Conservation (phyloP, 2,329 filamentous ascomycete genomes). For the Neodidymelliopsis sp. region DNA sequence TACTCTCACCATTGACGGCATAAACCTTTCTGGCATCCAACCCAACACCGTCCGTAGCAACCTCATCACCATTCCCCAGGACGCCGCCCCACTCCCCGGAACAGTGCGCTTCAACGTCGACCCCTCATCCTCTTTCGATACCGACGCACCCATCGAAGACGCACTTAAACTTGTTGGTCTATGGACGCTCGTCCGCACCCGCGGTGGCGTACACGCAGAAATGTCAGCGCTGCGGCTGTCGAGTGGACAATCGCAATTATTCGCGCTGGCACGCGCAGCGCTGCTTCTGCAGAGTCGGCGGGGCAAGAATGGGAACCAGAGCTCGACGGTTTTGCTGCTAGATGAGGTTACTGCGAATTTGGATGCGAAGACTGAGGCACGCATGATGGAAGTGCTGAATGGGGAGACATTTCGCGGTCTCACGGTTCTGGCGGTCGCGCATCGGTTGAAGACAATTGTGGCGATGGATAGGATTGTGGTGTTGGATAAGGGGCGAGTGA, state of each 20-base stretch:
- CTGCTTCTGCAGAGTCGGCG: constrained; percentile 37
- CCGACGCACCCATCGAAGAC: constrained; percentile 32
- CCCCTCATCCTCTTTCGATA: neutral
- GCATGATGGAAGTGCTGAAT: constrained; percentile 63
- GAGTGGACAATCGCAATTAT: constrained; percentile 66
- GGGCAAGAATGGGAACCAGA: neutral
- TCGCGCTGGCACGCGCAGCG: constrained; percentile 65
- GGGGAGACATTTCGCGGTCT: constrained; percentile 54
- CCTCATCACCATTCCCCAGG: constrained; percentile 24
- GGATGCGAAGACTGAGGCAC: constrained; percentile 63
- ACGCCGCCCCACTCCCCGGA: constrained; percentile 14
- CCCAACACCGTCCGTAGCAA: constrained; percentile 3
- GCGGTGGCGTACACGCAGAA: constrained; percentile 4
- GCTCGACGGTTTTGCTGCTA: constrained; percentile 20
- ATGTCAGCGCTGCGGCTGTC: constrained; percentile 1
- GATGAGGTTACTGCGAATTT: constrained; percentile 49
- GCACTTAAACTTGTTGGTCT: constrained; percentile 49
- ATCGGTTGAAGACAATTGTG: constrained; percentile 18
- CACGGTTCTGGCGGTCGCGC: constrained; percentile 21
- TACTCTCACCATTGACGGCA: constrained; percentile 4
- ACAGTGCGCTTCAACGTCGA: constrained; percentile 7
- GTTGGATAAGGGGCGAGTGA: constrained; percentile 44
- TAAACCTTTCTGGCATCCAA: neutral
- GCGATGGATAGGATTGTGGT: constrained; percentile 24
- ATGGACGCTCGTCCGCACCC: constrained; percentile 37